phyloP scores from a whole-genome alignment of 148 eudicot species.

The Vaccinium macrocarpon region DNA sequence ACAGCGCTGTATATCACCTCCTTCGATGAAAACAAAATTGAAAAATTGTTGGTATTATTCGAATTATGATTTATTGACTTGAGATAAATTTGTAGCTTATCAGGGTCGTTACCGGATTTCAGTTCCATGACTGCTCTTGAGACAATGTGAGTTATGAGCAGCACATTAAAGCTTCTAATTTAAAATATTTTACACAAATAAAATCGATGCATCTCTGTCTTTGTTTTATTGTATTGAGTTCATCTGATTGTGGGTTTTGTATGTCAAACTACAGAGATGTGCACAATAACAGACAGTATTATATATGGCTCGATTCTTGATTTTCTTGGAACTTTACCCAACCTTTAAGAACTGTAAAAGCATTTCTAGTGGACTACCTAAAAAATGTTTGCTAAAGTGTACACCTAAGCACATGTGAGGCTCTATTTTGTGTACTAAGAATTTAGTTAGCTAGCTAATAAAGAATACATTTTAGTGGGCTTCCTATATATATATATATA shows the following conservation, averaged over 20 bases:
- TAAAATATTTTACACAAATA: background rate
- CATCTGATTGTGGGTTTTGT: background rate
- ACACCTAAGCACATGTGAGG: too few relatives aligned
- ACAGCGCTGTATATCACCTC: conserved; percentile 30
- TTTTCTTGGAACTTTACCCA: conserved; percentile 39
- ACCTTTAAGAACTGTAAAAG: conserved; percentile 37
- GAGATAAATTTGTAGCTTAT: conserved; percentile 16
- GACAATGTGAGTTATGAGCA: conserved; percentile 32
- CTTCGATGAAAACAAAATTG: background rate
- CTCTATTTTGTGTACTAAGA: too few relatives aligned
- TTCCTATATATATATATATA: too few relatives aligned
- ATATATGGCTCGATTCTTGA: conserved; percentile 34
- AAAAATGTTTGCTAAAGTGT: too few relatives aligned
- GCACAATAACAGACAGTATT: conserved; percentile 43
- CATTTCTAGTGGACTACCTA: background rate
- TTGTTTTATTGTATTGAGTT: background rate
- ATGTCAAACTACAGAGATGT: conserved; percentile 29
- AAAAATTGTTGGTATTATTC: background rate
- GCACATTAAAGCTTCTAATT: background rate
- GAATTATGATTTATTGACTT: background rate
- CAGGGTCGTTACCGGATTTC: conserved; percentile 40
- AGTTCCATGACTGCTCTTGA: conserved; percentile 45
- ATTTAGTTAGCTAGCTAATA: too few relatives aligned
- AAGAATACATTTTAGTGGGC: too few relatives aligned
- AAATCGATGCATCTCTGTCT: background rate